Percentiles rank a stretch among this genome's conserved stretches.
Evolutionary conservation across 192 early-diverging fungal species (phyloP).

Genomic region (Podila minutissima): DNA sequence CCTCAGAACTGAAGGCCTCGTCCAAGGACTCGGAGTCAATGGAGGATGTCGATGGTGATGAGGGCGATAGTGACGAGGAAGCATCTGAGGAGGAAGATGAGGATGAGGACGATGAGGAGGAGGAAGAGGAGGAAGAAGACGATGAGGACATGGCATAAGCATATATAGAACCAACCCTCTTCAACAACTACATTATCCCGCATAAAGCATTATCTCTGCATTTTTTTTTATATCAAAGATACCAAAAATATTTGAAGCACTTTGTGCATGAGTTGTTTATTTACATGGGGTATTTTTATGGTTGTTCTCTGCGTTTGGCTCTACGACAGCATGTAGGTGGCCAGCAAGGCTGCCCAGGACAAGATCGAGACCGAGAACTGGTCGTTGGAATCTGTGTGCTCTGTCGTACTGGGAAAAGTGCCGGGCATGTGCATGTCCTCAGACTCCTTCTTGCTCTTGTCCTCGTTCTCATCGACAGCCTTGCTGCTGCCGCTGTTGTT

Average conservation of each 20-base stretch:
- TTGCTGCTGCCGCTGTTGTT: not conserved
- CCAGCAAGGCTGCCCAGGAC: conserved; percentile 40
- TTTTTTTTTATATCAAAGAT: conserved; percentile 2
- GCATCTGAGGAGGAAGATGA: not conserved
- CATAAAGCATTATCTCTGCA: conserved; percentile 4
- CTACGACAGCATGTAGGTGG: conserved; percentile 34
- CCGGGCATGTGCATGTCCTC: conserved; percentile 29
- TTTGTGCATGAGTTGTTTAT: not conserved
- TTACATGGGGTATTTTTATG: conserved; percentile 1
- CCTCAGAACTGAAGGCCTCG: not conserved
- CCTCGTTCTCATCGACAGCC: not conserved
- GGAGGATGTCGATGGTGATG: conserved; percentile 6
- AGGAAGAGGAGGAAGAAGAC: conserved; percentile 15
- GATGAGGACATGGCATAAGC: conserved; percentile 42
- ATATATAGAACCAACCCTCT: no score
- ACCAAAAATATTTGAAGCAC: not conserved
- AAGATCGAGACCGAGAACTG: conserved; percentile 23
- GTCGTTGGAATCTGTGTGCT: not conserved
- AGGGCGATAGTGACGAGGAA: conserved; percentile 4
- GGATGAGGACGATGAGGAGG: not conserved
- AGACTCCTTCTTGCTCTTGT: not conserved
- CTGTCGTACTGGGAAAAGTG: conserved; percentile 14
- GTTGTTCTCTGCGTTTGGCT: not conserved
- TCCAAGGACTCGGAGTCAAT: conserved; percentile 1
- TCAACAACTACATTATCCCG: no score